phyloP scores from a whole-genome alignment of 1,284 basidiomycete genomes.

The Mycena sp. region DNA sequence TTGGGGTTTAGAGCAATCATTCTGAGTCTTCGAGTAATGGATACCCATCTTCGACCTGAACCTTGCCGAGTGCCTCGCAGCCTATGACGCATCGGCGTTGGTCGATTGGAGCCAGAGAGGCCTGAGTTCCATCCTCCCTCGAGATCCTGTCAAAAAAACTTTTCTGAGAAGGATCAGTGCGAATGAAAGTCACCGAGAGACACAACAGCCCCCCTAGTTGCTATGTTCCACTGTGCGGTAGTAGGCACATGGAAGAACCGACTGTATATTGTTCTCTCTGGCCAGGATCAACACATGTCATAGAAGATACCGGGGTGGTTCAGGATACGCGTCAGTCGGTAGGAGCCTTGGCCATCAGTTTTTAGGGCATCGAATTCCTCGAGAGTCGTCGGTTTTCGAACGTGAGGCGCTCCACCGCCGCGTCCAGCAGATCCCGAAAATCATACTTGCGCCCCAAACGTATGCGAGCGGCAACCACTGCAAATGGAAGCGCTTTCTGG shows the following conservation, averaged over 20 bases:
- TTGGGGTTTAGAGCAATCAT: no score
- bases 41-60: no score
- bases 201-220: neutral
- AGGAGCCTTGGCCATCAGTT: no score
- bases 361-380: neutral
- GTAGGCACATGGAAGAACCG: no score
- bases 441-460: conserved; percentile 27
- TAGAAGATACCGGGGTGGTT: neutral
- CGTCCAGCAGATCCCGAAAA: conserved; percentile 7
- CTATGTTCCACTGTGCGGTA: no score
- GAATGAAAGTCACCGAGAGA: neutral
- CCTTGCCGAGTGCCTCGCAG: no score
- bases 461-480: neutral
- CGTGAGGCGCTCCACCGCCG: conserved; percentile 2
- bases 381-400: conserved; percentile 7
- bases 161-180: no score
- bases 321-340: neutral
- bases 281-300: conserved; percentile 7
- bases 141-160: no score
- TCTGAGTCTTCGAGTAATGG: no score
- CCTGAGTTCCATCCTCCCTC: no score
- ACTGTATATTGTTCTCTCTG: conserved; percentile 1
- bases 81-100: no score
- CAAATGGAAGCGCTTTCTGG: neutral
- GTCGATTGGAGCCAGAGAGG: no score